Evolutionary conservation across 768 basidiomycete genomes (phyloP).

Genomic region (Cyathus striatus): DNA sequence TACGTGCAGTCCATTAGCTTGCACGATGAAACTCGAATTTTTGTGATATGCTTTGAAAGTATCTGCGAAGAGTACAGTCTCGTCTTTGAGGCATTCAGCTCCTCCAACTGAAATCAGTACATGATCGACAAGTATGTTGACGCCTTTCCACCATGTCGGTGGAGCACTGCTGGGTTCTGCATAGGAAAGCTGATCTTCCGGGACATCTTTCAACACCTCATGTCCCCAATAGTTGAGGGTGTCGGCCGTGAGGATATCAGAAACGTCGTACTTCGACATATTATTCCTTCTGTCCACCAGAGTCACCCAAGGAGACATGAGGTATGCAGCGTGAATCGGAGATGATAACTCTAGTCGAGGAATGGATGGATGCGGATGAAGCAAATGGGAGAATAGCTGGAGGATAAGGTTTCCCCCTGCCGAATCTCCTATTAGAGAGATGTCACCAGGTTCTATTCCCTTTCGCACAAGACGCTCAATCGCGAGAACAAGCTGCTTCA

Average conservation of each 20-base stretch:
- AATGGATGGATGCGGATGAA: conserved; percentile 26
- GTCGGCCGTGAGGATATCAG: conserved; percentile 14
- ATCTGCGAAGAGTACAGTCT: conserved; percentile 16
- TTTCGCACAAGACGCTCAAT: conserved; percentile 24
- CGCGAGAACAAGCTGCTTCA: conserved; percentile 22
- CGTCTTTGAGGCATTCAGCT: conserved; percentile 25
- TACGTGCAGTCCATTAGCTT: conserved; percentile 25
- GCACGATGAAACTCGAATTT: conserved; percentile 16
- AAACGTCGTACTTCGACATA: conserved; percentile 13
- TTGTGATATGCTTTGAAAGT: conserved; percentile 14
- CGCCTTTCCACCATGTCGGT: conserved; percentile 22
- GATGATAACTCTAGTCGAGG: conserved; percentile 14
- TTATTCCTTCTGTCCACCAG: conserved; percentile 15
- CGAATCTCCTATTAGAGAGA: conserved; percentile 32
- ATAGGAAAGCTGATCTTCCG: conserved; percentile 19
- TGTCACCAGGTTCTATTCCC: conserved; percentile 23
- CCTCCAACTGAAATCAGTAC: conserved; percentile 28
- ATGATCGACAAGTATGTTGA: conserved; percentile 19
- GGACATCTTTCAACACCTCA: conserved; percentile 17
- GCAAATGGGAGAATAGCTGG: conserved; percentile 28
- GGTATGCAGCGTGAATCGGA: conserved; percentile 22
- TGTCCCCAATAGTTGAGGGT: conserved; percentile 13
- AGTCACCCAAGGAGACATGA: conserved; percentile 35
- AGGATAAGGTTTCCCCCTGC: conserved; percentile 32
- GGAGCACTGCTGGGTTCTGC: conserved; percentile 23